A percentile compares a stretch with the other conserved stretches of the same genome.
Conservation (phyloP, 805 yeast species). For the Zygotorulaspora danielsina region DNA sequence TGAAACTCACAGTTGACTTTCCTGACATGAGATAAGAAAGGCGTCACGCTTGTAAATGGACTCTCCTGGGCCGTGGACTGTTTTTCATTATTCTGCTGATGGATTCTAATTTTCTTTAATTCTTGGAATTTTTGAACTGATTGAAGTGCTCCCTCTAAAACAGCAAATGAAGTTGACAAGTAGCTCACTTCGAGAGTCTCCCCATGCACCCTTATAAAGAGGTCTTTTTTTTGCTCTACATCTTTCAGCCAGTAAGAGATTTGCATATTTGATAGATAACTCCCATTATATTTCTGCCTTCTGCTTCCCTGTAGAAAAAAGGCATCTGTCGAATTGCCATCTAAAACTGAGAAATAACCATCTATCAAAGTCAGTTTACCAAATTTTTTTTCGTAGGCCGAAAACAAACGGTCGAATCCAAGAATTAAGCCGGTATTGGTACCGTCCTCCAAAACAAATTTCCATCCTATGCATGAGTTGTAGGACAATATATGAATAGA, state of each 20-base stretch:
- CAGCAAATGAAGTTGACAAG: constrained; percentile 50
- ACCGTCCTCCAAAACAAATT: constrained; percentile 46
- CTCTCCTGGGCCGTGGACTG: constrained; percentile 8
- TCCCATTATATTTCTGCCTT: constrained; percentile 50
- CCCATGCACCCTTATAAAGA: constrained; percentile 55
- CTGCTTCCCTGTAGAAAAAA: constrained; percentile 48
- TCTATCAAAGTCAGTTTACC: constrained; percentile 68
- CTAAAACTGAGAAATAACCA: constrained; percentile 68
- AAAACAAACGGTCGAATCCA: constrained; percentile 72
- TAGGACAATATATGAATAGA: constrained; percentile 58
- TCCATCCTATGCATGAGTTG: constrained; percentile 74
- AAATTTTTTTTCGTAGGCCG: constrained; percentile 53
- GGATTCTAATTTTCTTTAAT: constrained; percentile 20
- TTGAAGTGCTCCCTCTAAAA: constrained; percentile 49
- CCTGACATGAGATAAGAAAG: constrained; percentile 26
- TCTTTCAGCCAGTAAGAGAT: constrained; percentile 36
- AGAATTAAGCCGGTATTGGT: constrained; percentile 65
- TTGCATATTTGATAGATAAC: constrained; percentile 66
- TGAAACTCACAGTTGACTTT: constrained; percentile 49
- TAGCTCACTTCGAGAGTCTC: constrained; percentile 65
- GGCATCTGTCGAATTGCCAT: constrained; percentile 48
- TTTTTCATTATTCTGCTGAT: constrained; percentile 8
- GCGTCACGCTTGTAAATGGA: constrained; percentile 15
- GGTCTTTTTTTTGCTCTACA: constrained; percentile 37
- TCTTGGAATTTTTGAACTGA: constrained; percentile 46